Evolutionary conservation across 148 eudicot species (phyloP), one percentile per base, ranked within the genome.

Genomic region (Rheum nobile): DNA sequence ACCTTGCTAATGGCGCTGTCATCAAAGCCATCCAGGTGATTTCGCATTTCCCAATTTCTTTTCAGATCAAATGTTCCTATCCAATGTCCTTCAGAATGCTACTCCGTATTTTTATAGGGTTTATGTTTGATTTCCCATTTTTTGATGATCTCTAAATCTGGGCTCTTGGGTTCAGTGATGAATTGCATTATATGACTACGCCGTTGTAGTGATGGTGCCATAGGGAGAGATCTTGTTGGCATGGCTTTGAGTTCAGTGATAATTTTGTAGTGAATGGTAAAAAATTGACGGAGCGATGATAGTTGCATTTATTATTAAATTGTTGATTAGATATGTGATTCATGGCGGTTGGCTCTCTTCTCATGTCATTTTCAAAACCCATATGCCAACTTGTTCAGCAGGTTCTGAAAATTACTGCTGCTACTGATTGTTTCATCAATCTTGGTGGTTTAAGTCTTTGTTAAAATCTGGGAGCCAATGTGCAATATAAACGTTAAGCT

Each of bases 1-100:
- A 78, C 79, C 85, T 96, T 85, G 92, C 97, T 67, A 73, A 42
- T 21, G 97, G 89, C 59, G 97, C 99, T 71, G 90, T 89, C 31
- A 92, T 96, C 83, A 89, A 81, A 81, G 94, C 97, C 24, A 84
- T 96, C 24, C 87, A 82, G 99, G 99, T 95, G 80, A 70, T 38
- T 39, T 13, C 22, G 3, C 47, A 21, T 22, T 8, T 59, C 1
- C 19, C 67, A 21, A 21, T 9, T 48, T 19, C 21, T 17, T 48
- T 48, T 48, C 22, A n/a, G 55, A 17, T 17, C 22, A 19, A 4
- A 4, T 17, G 6, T 48, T n/a, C 4, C 22, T 4, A 17, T 48
- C 1, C 22, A 19, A 0, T 48, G 55, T 0, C 65, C 59, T 52
- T 46, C 22, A 19, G 14, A 22, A 22, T 61, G 34, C n/a, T n/a